Evolutionary conservation across 352 stramenopile species (phyloP), one percentile per base, ranked within the genome.

Genomic region (Globisporangium okanoganense): DNA sequence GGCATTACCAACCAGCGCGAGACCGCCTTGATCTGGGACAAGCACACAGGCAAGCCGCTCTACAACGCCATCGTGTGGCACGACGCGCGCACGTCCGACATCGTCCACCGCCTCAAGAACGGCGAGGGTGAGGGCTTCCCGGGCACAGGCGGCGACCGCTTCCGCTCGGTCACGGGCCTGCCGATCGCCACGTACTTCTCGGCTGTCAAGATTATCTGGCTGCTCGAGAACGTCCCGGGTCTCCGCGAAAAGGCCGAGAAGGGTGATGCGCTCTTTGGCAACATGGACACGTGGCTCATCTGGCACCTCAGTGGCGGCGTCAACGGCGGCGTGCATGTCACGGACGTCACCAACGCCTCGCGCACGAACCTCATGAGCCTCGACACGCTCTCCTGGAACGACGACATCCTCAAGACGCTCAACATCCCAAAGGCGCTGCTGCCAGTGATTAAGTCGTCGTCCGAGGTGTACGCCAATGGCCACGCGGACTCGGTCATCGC

Each of bases 1-100:
- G 97, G 97, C 52, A 99, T 99, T 71, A 99, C 97, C 13, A 99
- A 99, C 82, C 97, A 99, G 83, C 83, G 97, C 25, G 97, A 99
- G 83, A 99, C 97, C 12, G 97, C 96, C 5, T 63, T 99, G 29
- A 84, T 98, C 22, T 99, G 97, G 97, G 92, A 99, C 80, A 95
- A 90, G 70, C 45, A 69, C 62, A 99, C 97, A 8, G 97, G 97
- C 52, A 86, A 94, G 70, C 92, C 97, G n/a, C 92, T 99, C 47
- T 96, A 98, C 78, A 98, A 99, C 71, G 96, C 97, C 31, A 98
- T 99, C 66, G 97, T 99, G 22, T 99, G 97, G 97, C 97, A 99
- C 74, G 97, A 99, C 69, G 94, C 87, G 45, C 87, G 97, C 35
- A 99, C 96, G 6, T 77, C 81, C n/a, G 69, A 82, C 57, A 98